phyloP scores from a whole-genome alignment of 257 asterid species.

The Solanum lycopersicoides region DNA sequence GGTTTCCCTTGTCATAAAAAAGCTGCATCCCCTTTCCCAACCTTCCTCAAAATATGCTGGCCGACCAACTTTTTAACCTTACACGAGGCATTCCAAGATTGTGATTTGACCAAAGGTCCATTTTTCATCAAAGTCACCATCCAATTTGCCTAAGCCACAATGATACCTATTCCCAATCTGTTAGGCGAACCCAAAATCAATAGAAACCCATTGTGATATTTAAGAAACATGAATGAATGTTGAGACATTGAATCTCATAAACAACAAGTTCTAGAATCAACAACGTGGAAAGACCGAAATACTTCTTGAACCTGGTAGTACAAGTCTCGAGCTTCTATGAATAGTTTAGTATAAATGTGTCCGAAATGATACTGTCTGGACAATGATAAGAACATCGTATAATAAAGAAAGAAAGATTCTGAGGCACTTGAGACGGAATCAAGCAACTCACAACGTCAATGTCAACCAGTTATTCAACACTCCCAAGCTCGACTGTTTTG shows the following conservation, averaged over 20 bases:
- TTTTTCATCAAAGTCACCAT: background rate
- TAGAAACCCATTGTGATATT: background rate
- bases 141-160: background rate
- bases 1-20: background rate
- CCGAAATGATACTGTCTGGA: background rate
- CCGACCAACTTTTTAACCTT: background rate
- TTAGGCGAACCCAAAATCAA: background rate
- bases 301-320: background rate
- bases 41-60: background rate
- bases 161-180: background rate
- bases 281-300: background rate
- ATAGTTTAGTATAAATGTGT: background rate
- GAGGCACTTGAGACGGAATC: background rate
- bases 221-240: background rate
- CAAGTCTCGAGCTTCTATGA: background rate
- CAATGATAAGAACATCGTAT: background rate
- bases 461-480: background rate
- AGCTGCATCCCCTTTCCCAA: background rate
- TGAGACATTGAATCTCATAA: background rate
- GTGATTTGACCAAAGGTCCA: background rate
- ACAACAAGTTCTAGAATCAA: background rate
- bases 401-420: background rate
- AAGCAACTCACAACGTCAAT: background rate
- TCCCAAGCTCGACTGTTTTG: background rate
- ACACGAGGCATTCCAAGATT: background rate